phyloP scores from a whole-genome alignment of 306 rosid genomes.

The Castanopsis chinensis region DNA sequence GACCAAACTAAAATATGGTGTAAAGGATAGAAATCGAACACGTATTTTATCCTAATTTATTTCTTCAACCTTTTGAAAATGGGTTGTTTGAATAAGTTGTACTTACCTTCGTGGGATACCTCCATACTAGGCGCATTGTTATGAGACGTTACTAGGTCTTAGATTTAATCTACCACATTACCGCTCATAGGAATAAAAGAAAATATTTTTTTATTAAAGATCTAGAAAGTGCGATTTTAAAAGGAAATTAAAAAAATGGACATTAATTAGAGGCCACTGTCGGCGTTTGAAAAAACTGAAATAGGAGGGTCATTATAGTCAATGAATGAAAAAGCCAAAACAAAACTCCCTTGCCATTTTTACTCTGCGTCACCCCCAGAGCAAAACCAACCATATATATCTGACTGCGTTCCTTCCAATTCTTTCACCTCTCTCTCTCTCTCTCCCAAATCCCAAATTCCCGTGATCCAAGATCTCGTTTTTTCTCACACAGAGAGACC shows the following conservation, averaged over 20 bases:
- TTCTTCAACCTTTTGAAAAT: too few relatives aligned
- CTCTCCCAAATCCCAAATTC: conserved; percentile 22
- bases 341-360: conserved; percentile 14
- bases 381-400: conserved; percentile 23
- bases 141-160: too few relatives aligned
- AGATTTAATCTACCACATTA: too few relatives aligned
- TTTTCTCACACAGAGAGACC: conserved; percentile 8
- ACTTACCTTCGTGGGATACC: too few relatives aligned
- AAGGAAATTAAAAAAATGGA: too few relatives aligned
- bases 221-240: too few relatives aligned
- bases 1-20: too few relatives aligned
- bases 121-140: too few relatives aligned
- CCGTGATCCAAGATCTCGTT: conserved; percentile 21
- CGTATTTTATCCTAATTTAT: too few relatives aligned
- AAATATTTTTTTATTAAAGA: too few relatives aligned
- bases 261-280: background rate
- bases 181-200: accelerated
- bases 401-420: background rate
- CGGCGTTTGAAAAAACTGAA: background rate
- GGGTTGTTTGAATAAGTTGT: too few relatives aligned
- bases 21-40: accelerated
- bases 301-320: conserved; percentile 12
- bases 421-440: background rate
- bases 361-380: background rate
- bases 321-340: background rate